These are phyloP conservation scores for Penicillium digitatum DNA, from an alignment of 2,329 filamentous ascomycete genomes.

Conservation along the genomic window DNA sequence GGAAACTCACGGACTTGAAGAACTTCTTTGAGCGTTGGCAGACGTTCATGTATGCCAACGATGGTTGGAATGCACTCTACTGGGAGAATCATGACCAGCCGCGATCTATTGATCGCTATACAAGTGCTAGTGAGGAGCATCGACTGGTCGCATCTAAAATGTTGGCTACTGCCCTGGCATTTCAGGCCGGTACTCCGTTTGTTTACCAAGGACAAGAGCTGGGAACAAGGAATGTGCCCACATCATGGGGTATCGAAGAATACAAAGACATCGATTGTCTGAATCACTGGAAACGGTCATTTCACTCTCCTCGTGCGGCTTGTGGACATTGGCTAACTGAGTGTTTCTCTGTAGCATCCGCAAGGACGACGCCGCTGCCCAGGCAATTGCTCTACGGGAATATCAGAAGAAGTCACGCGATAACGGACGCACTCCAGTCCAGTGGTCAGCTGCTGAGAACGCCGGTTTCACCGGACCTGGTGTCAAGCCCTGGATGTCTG, in stretches of 20 bases:
- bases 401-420: slow-evolving; percentile 52
- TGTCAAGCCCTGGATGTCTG: slow-evolving; percentile 64
- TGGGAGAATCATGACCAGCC: slow-evolving; percentile 65
- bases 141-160: slow-evolving; percentile 55
- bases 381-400: slow-evolving; percentile 30
- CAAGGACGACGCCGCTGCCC: slow-evolving; percentile 28
- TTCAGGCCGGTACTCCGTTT: slow-evolving; percentile 61
- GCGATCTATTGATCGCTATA: slow-evolving; percentile 56
- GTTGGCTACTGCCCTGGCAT: slow-evolving; percentile 54
- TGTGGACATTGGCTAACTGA: neutral
- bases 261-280: slow-evolving; percentile 65
- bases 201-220: slow-evolving; percentile 69
- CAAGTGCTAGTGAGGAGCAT: slow-evolving; percentile 49
- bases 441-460: slow-evolving; percentile 60
- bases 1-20: slow-evolving; percentile 53
- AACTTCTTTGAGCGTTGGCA: slow-evolving; percentile 56
- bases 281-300: slow-evolving; percentile 52
- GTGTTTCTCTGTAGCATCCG: slow-evolving; percentile 26
- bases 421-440: slow-evolving; percentile 67
- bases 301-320: slow-evolving; percentile 13
- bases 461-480: slow-evolving; percentile 60
- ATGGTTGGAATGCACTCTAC: slow-evolving; percentile 63
- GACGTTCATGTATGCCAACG: slow-evolving; percentile 54
- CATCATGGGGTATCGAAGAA: slow-evolving; percentile 58
- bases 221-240: slow-evolving; percentile 62